phyloP scores from a whole-genome alignment of 176 grass and related monocot genomes.

The Triticum timopheevii region DNA sequence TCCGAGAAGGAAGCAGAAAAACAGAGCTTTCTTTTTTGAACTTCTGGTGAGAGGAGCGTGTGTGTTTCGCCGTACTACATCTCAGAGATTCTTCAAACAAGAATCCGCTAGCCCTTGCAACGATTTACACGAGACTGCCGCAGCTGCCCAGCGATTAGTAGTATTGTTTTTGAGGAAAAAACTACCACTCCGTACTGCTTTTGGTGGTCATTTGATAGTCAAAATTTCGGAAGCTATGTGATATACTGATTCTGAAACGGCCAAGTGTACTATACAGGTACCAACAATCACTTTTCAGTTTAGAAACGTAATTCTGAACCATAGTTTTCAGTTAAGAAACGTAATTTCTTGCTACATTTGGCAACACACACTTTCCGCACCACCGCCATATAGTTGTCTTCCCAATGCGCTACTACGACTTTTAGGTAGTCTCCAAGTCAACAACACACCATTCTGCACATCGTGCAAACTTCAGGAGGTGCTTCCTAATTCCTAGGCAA shows the following conservation, averaged over 20 bases:
- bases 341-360: background rate
- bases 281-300: too few species aligned
- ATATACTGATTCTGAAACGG: background rate
- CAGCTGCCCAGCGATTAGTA: too few species aligned
- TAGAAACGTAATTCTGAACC: too few species aligned
- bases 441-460: background rate
- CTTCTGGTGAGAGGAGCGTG: background rate
- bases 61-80: background rate
- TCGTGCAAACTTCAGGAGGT: background rate
- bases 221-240: background rate
- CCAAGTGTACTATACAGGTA: too few species aligned
- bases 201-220: too few species aligned
- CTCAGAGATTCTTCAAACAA: background rate
- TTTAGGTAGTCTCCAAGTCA: background rate
- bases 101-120: too few species aligned
- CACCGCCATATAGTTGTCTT: background rate
- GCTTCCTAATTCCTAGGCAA: too few species aligned
- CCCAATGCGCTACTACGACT: background rate
- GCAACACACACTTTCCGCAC: background rate
- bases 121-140: too few species aligned
- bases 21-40: too few species aligned
- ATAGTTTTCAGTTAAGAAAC: too few species aligned
- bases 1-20: background rate
- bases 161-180: too few species aligned
- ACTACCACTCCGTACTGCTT: too few species aligned